A percentile compares a stretch with the other conserved stretches of the same genome.
phyloP scores from a whole-genome alignment of 225 moss, liverwort and hornwort genomes.

The Antitrichia curtipendula region DNA sequence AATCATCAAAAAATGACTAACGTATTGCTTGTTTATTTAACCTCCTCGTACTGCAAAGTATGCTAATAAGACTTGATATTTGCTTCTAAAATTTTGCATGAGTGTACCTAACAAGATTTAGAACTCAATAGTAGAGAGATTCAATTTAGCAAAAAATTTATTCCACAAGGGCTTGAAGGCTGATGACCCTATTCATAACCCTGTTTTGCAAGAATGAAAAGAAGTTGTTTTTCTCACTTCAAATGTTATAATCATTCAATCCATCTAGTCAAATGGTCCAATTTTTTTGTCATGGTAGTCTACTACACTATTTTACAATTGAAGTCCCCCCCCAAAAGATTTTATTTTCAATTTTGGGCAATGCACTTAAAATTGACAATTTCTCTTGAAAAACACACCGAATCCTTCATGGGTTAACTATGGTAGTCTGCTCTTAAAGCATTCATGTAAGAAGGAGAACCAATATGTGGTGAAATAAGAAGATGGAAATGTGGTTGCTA shows the following conservation, averaged over 20 bases:
- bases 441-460: too few species aligned
- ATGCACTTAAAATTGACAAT: not conserved
- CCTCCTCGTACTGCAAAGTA: not conserved
- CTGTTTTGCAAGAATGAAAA: fast-evolving
- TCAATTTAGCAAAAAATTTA: not conserved
- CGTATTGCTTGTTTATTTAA: not conserved
- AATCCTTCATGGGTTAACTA: not conserved
- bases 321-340: too few species aligned
- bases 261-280: not conserved
- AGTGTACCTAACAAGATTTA: not conserved
- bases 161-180: not conserved
- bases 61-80: not conserved
- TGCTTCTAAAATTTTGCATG: not conserved
- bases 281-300: not conserved
- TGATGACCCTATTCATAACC: fast-evolving
- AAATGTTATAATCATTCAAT: not conserved
- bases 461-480: too few species aligned
- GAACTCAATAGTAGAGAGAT: not conserved
- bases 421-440: too few species aligned
- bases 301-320: not conserved
- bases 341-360: not conserved
- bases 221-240: not conserved
- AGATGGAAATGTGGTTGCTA: too few species aligned
- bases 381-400: not conserved
- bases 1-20: not conserved